Conservation (phyloP, 345 rosid genomes). For the Clarkia xantiana region DNA sequence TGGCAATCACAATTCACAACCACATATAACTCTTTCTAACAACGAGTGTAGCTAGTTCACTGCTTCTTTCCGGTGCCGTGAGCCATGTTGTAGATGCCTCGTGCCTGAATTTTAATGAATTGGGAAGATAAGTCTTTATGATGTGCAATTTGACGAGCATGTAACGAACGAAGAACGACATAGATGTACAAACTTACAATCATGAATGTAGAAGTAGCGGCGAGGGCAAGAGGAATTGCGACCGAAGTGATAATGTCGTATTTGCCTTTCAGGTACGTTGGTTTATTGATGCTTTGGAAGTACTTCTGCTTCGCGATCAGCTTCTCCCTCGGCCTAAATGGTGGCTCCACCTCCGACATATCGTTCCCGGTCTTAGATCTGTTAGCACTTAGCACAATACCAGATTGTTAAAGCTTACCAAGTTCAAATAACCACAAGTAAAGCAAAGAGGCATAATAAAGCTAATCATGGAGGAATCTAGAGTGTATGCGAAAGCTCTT, state of each 20-base stretch:
- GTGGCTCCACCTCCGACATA: constrained; percentile 52
- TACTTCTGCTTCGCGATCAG: constrained; percentile 64
- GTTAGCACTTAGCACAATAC: not conserved
- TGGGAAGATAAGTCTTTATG: not conserved
- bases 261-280: constrained; percentile 76
- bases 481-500: no score
- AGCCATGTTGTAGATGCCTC: constrained; percentile 77
- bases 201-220: constrained; percentile 37
- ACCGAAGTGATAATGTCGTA: constrained; percentile 75
- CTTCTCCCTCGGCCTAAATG: constrained; percentile 78
- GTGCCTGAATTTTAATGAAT: constrained; percentile 36
- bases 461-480: no score
- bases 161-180: not conserved
- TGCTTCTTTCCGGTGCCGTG: constrained; percentile 80
- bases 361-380: constrained; percentile 10
- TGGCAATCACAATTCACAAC: no score
- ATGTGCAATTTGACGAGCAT: not conserved
- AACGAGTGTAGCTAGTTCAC: no score
- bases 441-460: no score
- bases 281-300: constrained; percentile 64
- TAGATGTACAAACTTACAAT: constrained; percentile 38
- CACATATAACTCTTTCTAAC: no score
- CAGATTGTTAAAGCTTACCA: no score
- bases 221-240: constrained; percentile 69
- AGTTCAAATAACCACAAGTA: no score